Evolutionary conservation across 805 yeast species (phyloP).

Genomic region (Zygotorulaspora sp.): DNA sequence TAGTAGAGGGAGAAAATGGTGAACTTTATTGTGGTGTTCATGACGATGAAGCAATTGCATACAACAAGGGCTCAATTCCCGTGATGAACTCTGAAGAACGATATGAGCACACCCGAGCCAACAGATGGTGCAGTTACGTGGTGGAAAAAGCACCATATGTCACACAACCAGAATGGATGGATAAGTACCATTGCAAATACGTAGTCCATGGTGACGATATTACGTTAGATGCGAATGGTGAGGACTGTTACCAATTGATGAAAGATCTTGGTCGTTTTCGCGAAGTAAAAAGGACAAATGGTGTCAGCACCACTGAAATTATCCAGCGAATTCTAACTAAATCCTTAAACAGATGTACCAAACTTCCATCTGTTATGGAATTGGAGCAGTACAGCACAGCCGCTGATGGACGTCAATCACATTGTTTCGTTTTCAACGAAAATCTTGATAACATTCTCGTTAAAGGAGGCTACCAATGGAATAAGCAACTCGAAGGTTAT

Average conservation of each 20-base stretch:
- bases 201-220: conserved; percentile 99
- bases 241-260: conserved; percentile 82
- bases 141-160: conserved; percentile 88
- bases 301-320: conserved; percentile 90
- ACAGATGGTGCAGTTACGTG: conserved; percentile 78
- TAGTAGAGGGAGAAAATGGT: conserved; percentile 54
- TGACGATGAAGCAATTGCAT: conserved; percentile 77
- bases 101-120: conserved; percentile 77
- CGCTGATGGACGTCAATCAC: conserved; percentile 49
- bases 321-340: conserved; percentile 75
- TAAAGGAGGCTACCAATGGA: conserved; percentile 13
- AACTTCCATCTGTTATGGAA: conserved; percentile 16
- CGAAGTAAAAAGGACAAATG: conserved; percentile 91
- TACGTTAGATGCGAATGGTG: conserved; percentile 92
- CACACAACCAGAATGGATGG: conserved; percentile 73
- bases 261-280: conserved; percentile 81
- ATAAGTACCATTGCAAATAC: conserved; percentile 65
- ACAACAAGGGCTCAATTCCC: conserved; percentile 90
- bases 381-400: conserved; percentile 56
- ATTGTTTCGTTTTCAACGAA: conserved; percentile 54
- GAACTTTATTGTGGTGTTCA: conserved; percentile 62
- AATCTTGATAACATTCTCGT: conserved; percentile 34
- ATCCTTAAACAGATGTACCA: not conserved
- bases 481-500: not conserved
- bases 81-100: conserved; percentile 86